phyloP scores from a whole-genome alignment of 371 early-diverging fungal species.

The Umbelopsis sp. region DNA sequence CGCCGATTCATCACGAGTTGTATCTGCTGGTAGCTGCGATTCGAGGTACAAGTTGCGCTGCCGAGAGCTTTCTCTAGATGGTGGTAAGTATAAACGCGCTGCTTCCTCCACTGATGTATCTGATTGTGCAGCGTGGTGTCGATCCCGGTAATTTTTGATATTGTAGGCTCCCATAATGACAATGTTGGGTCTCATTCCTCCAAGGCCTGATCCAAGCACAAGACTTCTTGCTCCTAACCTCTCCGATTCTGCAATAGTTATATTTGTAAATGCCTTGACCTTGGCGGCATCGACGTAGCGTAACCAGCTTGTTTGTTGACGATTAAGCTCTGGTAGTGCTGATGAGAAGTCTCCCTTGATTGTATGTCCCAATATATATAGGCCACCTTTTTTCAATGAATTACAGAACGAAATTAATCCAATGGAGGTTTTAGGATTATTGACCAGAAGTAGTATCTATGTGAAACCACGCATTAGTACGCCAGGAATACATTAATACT shows the following conservation, averaged over 20 bases:
- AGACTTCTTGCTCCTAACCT: slow-evolving; percentile 53
- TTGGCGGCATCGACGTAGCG: slow-evolving; percentile 52
- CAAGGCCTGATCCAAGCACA: slow-evolving; percentile 61
- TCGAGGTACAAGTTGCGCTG: slow-evolving; percentile 22
- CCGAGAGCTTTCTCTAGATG: slow-evolving; percentile 8
- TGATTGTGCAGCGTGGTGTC: slow-evolving; percentile 18
- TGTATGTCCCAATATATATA: slow-evolving; percentile 64
- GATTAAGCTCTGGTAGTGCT: slow-evolving; percentile 41
- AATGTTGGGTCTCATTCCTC: slow-evolving; percentile 71
- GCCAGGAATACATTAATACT: no score
- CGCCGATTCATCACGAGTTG: slow-evolving; percentile 50
- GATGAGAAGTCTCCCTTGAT: slow-evolving; percentile 53
- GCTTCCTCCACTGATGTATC: neutral
- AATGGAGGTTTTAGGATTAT: slow-evolving; percentile 52
- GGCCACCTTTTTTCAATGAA: slow-evolving; percentile 65
- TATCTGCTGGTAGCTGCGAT: slow-evolving; percentile 51
- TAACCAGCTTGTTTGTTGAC: slow-evolving; percentile 55
- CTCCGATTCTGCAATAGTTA: slow-evolving; percentile 49
- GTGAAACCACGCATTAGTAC: neutral
- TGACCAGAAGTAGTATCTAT: slow-evolving; percentile 55
- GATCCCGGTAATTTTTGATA: slow-evolving; percentile 27
- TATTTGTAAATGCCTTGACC: slow-evolving; percentile 66
- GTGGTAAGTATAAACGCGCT: neutral
- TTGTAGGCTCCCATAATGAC: slow-evolving; percentile 58
- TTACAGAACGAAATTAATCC: slow-evolving; percentile 65